Evolutionary conservation across 768 basidiomycete species (phyloP), one percentile per base, ranked within the genome.

Genomic region (Mycena kentingensis): DNA sequence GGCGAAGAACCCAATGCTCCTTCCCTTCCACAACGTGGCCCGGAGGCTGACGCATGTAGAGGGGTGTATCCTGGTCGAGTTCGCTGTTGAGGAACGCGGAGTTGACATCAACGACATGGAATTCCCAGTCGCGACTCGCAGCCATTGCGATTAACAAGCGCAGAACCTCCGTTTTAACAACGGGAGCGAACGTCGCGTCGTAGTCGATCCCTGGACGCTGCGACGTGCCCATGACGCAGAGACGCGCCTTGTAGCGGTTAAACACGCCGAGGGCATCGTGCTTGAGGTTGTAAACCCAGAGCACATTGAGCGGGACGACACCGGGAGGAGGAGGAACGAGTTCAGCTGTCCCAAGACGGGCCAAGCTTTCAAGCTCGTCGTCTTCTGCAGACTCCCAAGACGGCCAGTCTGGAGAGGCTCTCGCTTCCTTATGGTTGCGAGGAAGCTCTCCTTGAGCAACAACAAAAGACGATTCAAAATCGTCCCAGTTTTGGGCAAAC

Each of bases 281-380:
- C 55, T 80, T 80, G 13, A 62, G 45, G 12, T 51, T 57, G 52
- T 66, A 78, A 2, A 78, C 73, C 72, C 72, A 77, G 4, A 65
- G 63, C 31, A 51, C 60, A 4, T 69, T 66, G 15, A 77, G 60
- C 7, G 66, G 22, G 26, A 68, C 72, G 7, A 37, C 43, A 2
- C 55, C 64, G 1, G 38, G 18, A 0, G 73, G 73, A 8, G 60
- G 25, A 0, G 57, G 42, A 0, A 64, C 64, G 1, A 69, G 29
- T 2, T 58, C 47, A 62, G 65, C 75, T 2, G 65, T 74, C 1
- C 60, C 61, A n/a, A 60, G 62, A 1, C 50, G 49, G 5, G 46
- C 6, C 0, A 70, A 38, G 5, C 50, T 51, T 2, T 57, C 49
- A 2, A 69, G 46, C 45, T 70, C 63, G 5, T 46, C 25, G 0